Evolutionary conservation across 495 filamentous ascomycete species (phyloP).

Genomic region (Usnea hakonensis): DNA sequence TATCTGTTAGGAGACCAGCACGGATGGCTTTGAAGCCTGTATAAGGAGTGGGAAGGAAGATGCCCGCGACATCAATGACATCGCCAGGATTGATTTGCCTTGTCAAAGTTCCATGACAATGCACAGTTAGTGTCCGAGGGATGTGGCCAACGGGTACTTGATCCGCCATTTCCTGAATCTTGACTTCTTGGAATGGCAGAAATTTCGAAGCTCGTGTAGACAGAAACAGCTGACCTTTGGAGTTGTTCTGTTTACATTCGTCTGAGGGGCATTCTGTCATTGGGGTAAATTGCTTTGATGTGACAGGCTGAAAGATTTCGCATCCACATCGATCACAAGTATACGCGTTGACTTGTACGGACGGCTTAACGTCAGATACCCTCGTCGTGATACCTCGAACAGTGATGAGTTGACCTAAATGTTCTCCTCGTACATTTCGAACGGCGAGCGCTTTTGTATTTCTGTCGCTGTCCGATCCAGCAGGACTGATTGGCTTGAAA

Average conservation of each 20-base stretch:
- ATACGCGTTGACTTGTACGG: conserved; percentile 95
- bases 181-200: conserved; percentile 94
- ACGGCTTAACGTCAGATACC: conserved; percentile 95
- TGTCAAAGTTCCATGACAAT: conserved; percentile 80
- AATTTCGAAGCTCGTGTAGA: conserved; percentile 95
- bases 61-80: conserved; percentile 83
- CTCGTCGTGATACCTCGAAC: conserved; percentile 90
- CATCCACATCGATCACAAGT: conserved; percentile 93
- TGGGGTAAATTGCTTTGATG: conserved; percentile 81
- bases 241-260: conserved; percentile 83
- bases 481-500: conserved; percentile 81
- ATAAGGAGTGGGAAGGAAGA: conserved; percentile 95
- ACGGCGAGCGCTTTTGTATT: conserved; percentile 79
- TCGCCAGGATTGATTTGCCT: conserved; percentile 88
- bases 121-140: conserved; percentile 77
- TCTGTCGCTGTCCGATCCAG: conserved; percentile 54
- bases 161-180: conserved; percentile 97
- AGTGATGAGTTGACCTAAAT: conserved; percentile 88
- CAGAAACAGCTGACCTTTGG: conserved; percentile 85
- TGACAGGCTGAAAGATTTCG: conserved; percentile 96
- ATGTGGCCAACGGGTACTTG: conserved; percentile 98
- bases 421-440: conserved; percentile 82
- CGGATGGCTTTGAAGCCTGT: conserved; percentile 96
- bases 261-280: conserved; percentile 75
- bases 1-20: conserved; percentile 90